Base-by-base conservation (phyloP, 1,284 basidiomycete genomes). In the Pseudozyma pruni region DNA sequence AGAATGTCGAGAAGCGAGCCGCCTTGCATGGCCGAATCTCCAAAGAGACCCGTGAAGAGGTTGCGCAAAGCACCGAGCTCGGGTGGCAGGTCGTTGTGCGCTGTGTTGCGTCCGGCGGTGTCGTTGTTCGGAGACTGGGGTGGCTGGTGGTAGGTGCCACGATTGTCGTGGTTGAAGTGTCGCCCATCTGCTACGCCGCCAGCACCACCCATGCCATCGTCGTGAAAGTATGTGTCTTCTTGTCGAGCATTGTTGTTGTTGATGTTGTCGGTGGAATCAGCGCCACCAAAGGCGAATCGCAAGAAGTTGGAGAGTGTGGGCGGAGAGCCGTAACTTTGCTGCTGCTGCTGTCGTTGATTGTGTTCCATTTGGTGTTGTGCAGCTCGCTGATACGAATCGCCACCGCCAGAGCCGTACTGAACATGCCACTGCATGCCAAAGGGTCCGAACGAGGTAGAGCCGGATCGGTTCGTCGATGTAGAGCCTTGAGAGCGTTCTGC, bases 191-290 rank as follows among this genome's bases (percentile, higher is more conserved):
- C 52, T n/a, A 66, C 63, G 2, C 52, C 63, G 8, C 75, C 77
- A 11, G 75, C 75, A 2, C 75, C 77, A 3, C 77, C 77, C 75
- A 79, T 79, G 14, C 77, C 77, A 33, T 79, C 77, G 37, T 79
- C 77, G 47, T 75, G 74, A 11, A 66, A 59, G 47, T 72, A 55
- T 1, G 49, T 16, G 14, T 72, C 64, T 19, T 53, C 32, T 17
- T 31, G 27, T 4, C 31, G 46, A 23, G 37, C 16, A 1, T n/a
- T n/a, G 16, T 49, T 49, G 43, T 44, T 35, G 16, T 47, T 40
- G 20, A 45, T n/a, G 16, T 49, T 49, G 43, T 44, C 40, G 16
- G 53, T 40, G 20, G 49, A 34, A 3, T 58, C 67, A 2, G 59
- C 37, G 5, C 69, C 69, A 8, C 69, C 69, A 29, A 72, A 72